Conservation (phyloP, 768 basidiomycete species). For the Lyophyllum atratum region DNA sequence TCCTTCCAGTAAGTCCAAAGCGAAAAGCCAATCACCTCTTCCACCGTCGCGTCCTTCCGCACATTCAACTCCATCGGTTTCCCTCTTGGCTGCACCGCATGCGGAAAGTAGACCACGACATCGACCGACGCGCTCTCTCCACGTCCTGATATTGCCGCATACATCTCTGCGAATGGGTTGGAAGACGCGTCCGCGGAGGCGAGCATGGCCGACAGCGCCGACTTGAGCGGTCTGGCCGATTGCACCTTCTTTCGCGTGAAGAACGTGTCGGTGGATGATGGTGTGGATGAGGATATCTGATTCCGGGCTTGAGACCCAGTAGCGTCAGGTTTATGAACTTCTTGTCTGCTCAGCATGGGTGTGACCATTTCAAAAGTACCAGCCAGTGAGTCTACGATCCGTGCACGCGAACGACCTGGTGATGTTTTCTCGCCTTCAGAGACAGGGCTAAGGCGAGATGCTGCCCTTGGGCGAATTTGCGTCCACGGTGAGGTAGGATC, state of each 20-base stretch:
- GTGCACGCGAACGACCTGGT: constrained; percentile 12
- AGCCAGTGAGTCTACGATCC: constrained; percentile 28
- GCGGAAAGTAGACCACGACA: constrained; percentile 85
- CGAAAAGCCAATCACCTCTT: constrained; percentile 94
- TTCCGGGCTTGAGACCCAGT: constrained; percentile 13
- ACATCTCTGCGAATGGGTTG: constrained; percentile 88
- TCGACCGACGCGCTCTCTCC: constrained; percentile 61
- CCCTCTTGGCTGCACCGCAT: constrained; percentile 60
- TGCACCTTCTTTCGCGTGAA: constrained; percentile 57
- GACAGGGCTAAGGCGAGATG: constrained; percentile 59
- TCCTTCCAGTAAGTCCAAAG: constrained; percentile 95
- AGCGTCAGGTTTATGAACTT: constrained; percentile 20
- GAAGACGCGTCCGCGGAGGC: constrained; percentile 64
- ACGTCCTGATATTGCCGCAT: constrained; percentile 82
- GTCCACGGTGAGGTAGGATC: constrained; percentile 50
- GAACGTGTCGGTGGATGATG: constrained; percentile 29
- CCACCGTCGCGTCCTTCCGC: constrained; percentile 85
- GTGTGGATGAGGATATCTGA: constrained; percentile 20
- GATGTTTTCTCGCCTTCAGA: constrained; percentile 48
- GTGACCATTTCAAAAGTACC: constrained; percentile 61
- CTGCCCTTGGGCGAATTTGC: constrained; percentile 37
- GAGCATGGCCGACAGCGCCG: constrained; percentile 75
- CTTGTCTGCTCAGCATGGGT: constrained; percentile 30
- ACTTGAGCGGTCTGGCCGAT: constrained; percentile 47
- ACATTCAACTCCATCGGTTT: constrained; percentile 75